Base-by-base conservation (phyloP, 208 protist species). In the Borovskyia barvae region DNA sequence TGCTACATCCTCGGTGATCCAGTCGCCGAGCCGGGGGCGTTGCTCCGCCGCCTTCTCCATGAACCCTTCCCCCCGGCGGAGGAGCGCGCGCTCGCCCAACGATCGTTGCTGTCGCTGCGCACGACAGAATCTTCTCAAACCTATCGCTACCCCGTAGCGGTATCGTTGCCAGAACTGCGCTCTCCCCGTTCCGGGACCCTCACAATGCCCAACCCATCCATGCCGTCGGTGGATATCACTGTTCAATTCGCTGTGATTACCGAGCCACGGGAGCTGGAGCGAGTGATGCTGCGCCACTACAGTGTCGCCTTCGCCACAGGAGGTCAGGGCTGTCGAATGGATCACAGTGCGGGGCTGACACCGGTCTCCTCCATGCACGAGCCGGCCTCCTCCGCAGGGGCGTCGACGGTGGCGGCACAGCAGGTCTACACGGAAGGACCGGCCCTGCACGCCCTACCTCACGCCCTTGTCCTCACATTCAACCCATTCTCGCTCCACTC, bases 1-100 rank as follows among this genome's bases (percentile, higher is more conserved):
- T 85, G 77, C 55, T 43, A 82, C 14, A 49, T 88, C 5, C 56
- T 75, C 4, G 75, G 80, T 12, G 76, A 82, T 52, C 33, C 72
- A 15, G 63, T 75, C 19, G 58, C 54, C 5, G 68, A 80, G 41
- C 64, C 74, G 0, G 72, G 66, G 25, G 72, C 62, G 32, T 50
- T 87, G 9, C 48, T 81, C n/a, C 56, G 71, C 26, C 57, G 66
- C 0, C 58, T 82, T 11, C 54, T 85, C 14, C 42, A 68, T 24
- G 35, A 53, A 25, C 61, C 59, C 19, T 72, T 82, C 43, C 55
- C 67, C 5, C 30, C 20, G 4, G 28, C 42, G 0, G 66, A 82
- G 45, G 47, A 58, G 45, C 49, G 51, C 25, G 9, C 19, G 3
- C 62, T 76, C 3, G 36, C 50, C 5, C 32, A 19, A 0, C 46